Percentiles rank a stretch among this genome's conserved stretches.
Evolutionary conservation across 2,329 filamentous ascomycete genomes (phyloP).

Genomic region (Penicillium sp.): DNA sequence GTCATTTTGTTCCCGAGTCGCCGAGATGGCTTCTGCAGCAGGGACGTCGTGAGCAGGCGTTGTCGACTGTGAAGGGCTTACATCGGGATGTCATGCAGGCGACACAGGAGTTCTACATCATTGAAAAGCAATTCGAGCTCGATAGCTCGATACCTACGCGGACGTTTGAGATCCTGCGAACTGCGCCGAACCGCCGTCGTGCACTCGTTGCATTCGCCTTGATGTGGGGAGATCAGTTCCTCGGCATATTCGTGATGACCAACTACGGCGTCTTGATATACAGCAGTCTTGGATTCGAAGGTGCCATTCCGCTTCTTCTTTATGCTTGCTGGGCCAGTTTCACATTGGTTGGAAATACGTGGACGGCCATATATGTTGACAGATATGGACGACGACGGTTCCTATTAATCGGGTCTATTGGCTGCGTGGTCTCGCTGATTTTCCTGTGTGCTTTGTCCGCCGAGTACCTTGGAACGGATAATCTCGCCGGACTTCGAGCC

Average conservation of each 20-base stretch:
- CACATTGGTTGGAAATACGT: conserved; percentile 41
- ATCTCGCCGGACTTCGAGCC: conserved; percentile 35
- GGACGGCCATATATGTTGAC: conserved; percentile 43
- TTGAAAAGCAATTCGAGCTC: conserved; percentile 46
- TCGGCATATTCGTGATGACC: conserved; percentile 33
- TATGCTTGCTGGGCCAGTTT: conserved; percentile 41
- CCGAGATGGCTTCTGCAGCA: conserved; percentile 48
- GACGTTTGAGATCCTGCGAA: conserved; percentile 44
- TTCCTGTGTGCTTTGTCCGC: conserved; percentile 38
- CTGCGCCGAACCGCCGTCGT: conserved; percentile 40
- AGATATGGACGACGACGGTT: conserved; percentile 37
- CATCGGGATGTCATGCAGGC: conserved; percentile 34
- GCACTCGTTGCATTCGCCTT: conserved; percentile 41
- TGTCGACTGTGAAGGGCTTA: conserved; percentile 37
- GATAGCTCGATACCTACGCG: conserved; percentile 36
- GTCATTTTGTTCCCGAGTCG: conserved; percentile 41
- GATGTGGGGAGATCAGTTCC: conserved; percentile 42
- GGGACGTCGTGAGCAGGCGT: conserved; percentile 42
- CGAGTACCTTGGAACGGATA: conserved; percentile 33
- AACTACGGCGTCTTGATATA: conserved; percentile 46
- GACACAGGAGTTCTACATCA: conserved; percentile 44
- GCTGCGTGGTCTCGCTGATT: conserved; percentile 32
- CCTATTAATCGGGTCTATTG: conserved; percentile 37
- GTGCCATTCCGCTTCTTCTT: conserved; percentile 39
- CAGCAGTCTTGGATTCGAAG: conserved; percentile 37